Percentiles rank a stretch among this genome's conserved stretches.
Conservation (phyloP, 768 basidiomycete species). For the Sutorius australiensis region DNA sequence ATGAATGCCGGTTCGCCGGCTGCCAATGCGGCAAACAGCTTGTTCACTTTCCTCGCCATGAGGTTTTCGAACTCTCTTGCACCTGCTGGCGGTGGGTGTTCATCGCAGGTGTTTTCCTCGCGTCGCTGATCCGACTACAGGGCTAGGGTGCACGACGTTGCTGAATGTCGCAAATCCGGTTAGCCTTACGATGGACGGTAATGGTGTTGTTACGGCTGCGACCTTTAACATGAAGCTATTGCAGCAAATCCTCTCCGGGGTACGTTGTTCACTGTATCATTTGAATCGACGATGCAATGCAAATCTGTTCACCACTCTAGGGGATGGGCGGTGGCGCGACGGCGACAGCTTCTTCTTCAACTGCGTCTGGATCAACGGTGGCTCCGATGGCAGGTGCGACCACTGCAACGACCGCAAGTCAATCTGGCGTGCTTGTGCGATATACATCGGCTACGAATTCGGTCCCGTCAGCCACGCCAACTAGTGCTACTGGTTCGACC, state of each 20-base stretch:
- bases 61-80: slow-evolving; percentile 24
- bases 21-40: slow-evolving; percentile 15
- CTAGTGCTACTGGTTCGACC: neutral
- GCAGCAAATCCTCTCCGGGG: slow-evolving; percentile 16
- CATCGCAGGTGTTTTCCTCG: neutral
- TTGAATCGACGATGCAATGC: neutral
- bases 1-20: slow-evolving; percentile 20
- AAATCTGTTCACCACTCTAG: neutral
- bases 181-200: slow-evolving; percentile 21
- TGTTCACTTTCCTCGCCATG: slow-evolving; percentile 30
- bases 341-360: neutral
- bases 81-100: slow-evolving; percentile 21
- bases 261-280: neutral
- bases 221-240: slow-evolving; percentile 19
- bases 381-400: neutral
- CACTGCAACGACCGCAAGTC: neutral
- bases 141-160: slow-evolving; percentile 20
- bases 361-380: neutral
- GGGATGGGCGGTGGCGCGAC: neutral
- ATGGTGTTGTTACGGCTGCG: slow-evolving; percentile 26
- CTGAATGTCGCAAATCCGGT: slow-evolving; percentile 25
- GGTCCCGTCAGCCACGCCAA: neutral
- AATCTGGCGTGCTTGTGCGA: slow-evolving; percentile 1
- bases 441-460: neutral
- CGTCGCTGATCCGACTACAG: slow-evolving; percentile 9